phyloP scores from a whole-genome alignment of 495 filamentous ascomycete species.

The Penicillium maclennaniae region DNA sequence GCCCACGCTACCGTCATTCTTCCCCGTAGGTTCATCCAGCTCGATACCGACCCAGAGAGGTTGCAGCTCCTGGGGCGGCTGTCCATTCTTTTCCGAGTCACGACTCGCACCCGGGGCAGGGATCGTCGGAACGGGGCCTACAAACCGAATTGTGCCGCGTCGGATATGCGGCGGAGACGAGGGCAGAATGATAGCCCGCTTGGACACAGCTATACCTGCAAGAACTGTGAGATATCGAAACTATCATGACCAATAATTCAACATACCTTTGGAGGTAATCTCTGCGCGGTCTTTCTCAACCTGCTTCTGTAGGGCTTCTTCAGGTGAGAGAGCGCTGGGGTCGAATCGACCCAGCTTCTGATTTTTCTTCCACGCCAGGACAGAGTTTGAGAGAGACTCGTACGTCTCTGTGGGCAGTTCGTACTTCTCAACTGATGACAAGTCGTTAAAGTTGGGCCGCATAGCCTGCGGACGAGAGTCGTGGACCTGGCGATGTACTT shows the following conservation, averaged over 20 bases:
- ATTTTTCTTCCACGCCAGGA: constrained; percentile 88
- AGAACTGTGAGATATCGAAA: not conserved
- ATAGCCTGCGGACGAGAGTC: constrained; percentile 72
- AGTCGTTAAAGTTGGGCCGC: constrained; percentile 72
- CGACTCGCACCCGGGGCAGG: constrained; percentile 49
- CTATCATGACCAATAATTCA: constrained; percentile 3
- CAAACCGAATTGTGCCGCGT: constrained; percentile 77
- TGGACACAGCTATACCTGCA: constrained; percentile 32
- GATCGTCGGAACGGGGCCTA: constrained; percentile 79
- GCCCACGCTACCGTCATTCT: constrained; percentile 83
- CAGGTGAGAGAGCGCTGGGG: constrained; percentile 65
- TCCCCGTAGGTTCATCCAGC: constrained; percentile 82
- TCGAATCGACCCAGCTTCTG: constrained; percentile 94
- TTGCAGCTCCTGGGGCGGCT: constrained; percentile 27
- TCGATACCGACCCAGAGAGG: constrained; percentile 83
- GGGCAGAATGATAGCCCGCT: constrained; percentile 41
- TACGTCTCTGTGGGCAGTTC: constrained; percentile 77
- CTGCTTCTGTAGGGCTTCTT: constrained; percentile 60
- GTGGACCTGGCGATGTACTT: constrained; percentile 53
- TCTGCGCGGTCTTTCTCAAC: constrained; percentile 61
- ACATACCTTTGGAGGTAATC: constrained; percentile 54
- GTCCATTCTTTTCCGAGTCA: constrained; percentile 16
- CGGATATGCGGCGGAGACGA: constrained; percentile 56
- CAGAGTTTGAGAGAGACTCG: constrained; percentile 75
- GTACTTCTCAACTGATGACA: constrained; percentile 80